A percentile compares a stretch with the other conserved stretches of the same genome.
phyloP scores from a whole-genome alignment of 345 rosid genomes.

The Linum trigynum region DNA sequence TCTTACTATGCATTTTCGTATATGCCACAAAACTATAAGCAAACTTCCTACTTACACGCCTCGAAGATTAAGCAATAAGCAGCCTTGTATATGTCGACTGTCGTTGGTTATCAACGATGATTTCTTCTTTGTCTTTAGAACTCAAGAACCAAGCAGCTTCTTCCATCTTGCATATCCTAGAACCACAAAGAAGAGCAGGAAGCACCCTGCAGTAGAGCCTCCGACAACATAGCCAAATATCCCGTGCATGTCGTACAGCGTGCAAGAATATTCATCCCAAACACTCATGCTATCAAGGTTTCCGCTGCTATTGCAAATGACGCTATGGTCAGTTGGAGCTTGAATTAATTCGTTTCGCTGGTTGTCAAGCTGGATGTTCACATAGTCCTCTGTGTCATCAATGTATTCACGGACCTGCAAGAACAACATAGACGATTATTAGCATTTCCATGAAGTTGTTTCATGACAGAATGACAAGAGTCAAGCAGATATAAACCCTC shows the following conservation, averaged over 20 bases:
- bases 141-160: constrained; percentile 66
- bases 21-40: background rate
- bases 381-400: constrained; percentile 91
- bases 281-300: constrained; percentile 50
- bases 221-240: constrained; percentile 55
- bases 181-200: constrained; percentile 56
- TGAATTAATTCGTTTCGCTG: constrained; percentile 90
- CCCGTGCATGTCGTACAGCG: constrained; percentile 24
- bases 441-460: too few species aligned
- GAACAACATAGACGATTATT: too few species aligned
- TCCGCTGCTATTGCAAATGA: constrained; percentile 63
- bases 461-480: too few species aligned
- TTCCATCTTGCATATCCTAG: constrained; percentile 93
- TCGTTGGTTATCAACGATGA: too few species aligned
- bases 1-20: background rate
- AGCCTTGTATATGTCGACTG: too few species aligned
- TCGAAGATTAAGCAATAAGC: background rate
- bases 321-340: constrained; percentile 65
- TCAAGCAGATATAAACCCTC: too few species aligned
- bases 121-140: too few species aligned
- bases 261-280: constrained; percentile 81
- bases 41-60: background rate
- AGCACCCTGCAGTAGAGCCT: constrained; percentile 30
- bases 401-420: constrained; percentile 87
- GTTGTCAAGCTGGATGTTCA: constrained; percentile 80